Evolutionary conservation across 768 basidiomycete genomes (phyloP).

Genomic region (Cystofilobasidium bisporidii): DNA sequence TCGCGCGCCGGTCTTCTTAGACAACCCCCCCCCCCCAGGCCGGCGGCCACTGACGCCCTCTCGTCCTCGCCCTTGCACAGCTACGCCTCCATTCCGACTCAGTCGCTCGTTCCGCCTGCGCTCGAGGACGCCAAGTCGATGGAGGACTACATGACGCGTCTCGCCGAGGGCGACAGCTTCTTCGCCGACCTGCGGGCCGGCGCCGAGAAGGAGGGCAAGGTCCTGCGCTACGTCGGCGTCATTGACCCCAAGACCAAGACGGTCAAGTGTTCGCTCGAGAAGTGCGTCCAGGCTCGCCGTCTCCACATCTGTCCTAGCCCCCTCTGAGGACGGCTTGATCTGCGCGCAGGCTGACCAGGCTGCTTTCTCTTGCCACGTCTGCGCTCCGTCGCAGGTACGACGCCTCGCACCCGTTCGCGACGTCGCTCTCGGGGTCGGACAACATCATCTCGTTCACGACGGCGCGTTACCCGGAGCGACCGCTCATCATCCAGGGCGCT

Average conservation of each 20-base stretch:
- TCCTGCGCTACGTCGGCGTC: conserved; percentile 87
- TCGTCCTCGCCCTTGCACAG: conserved; percentile 47
- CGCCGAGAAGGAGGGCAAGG: conserved; percentile 68
- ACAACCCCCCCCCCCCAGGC: no score
- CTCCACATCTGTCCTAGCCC: no score
- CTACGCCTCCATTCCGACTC: conserved; percentile 67
- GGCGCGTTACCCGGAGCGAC: conserved; percentile 73
- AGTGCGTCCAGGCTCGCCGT: conserved; percentile 47
- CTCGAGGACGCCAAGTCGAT: conserved; percentile 61
- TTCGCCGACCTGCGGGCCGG: conserved; percentile 67
- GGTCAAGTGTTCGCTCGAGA: conserved; percentile 79
- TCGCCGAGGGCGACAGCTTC: conserved; percentile 71
- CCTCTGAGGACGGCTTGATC: no score
- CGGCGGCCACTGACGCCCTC: background rate
- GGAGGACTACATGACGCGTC: conserved; percentile 67
- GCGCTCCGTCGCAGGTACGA: conserved; percentile 56
- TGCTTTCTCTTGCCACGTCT: background rate
- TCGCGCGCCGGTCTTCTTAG: no score
- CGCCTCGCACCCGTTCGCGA: conserved; percentile 82
- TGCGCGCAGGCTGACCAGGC: no score
- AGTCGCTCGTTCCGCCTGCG: conserved; percentile 71
- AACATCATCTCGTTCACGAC: conserved; percentile 98
- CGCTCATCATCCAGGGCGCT: conserved; percentile 87
- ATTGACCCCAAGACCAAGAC: conserved; percentile 64
- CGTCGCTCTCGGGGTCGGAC: conserved; percentile 88